phyloP scores from a whole-genome alignment of 108 stramenopile genomes.

The Nitzschia putrida region DNA sequence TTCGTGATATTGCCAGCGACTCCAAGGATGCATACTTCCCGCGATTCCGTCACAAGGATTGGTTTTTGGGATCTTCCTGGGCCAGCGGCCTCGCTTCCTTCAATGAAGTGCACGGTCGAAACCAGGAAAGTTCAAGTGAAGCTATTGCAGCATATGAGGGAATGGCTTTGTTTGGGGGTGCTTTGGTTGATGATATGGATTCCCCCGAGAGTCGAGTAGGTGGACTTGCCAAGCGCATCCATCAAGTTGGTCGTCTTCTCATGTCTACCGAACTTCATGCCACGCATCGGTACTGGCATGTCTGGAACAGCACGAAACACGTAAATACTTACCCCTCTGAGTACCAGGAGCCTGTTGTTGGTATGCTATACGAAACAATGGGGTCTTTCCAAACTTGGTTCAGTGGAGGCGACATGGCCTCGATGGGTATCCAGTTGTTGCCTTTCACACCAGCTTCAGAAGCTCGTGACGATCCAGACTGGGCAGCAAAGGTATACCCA shows the following conservation, averaged over 20 bases:
- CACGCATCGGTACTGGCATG: slow-evolving; percentile 87
- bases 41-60: slow-evolving; percentile 75
- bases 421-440: slow-evolving; percentile 78
- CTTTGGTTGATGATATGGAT: slow-evolving; percentile 44
- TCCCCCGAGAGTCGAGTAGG: neutral
- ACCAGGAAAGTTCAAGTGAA: slow-evolving; percentile 88
- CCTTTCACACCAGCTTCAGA: slow-evolving; percentile 81
- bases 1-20: slow-evolving; percentile 89
- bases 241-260: slow-evolving; percentile 63
- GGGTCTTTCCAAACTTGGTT: slow-evolving; percentile 59
- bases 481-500: slow-evolving; percentile 68
- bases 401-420: slow-evolving; percentile 16
- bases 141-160: slow-evolving; percentile 90
- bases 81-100: slow-evolving; percentile 72
- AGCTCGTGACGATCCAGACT: slow-evolving; percentile 66
- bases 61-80: slow-evolving; percentile 79
- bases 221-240: slow-evolving; percentile 49
- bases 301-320: slow-evolving; percentile 51
- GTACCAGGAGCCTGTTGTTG: slow-evolving; percentile 62
- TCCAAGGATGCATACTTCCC: slow-evolving; percentile 76
- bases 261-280: slow-evolving; percentile 71
- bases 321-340: slow-evolving; percentile 45
- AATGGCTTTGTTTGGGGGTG: slow-evolving; percentile 77
- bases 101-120: slow-evolving; percentile 81
- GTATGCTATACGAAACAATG: slow-evolving; percentile 72